phyloP scores from a whole-genome alignment of 2,329 filamentous ascomycete species.

The Sarocladium brachiariae region DNA sequence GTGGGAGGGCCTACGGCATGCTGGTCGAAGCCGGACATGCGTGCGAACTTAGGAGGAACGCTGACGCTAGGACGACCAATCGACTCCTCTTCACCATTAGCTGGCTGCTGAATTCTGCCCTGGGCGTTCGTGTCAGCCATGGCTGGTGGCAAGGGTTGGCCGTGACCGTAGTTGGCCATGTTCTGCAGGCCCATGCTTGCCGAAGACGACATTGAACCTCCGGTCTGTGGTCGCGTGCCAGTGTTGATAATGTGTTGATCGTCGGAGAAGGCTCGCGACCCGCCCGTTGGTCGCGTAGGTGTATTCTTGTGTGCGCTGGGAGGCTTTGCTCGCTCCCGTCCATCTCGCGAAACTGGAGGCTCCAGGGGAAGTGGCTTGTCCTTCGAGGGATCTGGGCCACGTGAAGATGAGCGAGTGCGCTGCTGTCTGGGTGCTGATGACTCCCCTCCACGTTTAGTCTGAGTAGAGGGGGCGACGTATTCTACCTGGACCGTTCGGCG shows the following conservation, averaged over 20 bases:
- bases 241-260: slow-evolving; percentile 31
- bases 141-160: slow-evolving; percentile 78
- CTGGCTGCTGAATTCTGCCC: slow-evolving; percentile 79
- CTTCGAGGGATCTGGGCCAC: slow-evolving; percentile 36
- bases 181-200: slow-evolving; percentile 57
- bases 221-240: slow-evolving; percentile 64
- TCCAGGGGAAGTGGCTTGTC: slow-evolving; percentile 58
- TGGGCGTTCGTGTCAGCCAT: slow-evolving; percentile 85
- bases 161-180: slow-evolving; percentile 58
- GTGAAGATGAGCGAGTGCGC: slow-evolving; percentile 26
- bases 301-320: slow-evolving; percentile 40
- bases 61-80: slow-evolving; percentile 56
- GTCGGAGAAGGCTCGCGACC: slow-evolving; percentile 1
- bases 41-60: slow-evolving; percentile 52
- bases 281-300: slow-evolving; percentile 15
- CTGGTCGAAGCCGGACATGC: slow-evolving; percentile 45
- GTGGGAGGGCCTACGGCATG: slow-evolving; percentile 10
- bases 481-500: slow-evolving; percentile 94
- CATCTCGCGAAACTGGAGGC: slow-evolving; percentile 40
- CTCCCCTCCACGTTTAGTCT: slow-evolving; percentile 64
- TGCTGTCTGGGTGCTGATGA: slow-evolving; percentile 18
- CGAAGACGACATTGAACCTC: slow-evolving; percentile 68
- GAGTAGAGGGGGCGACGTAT: slow-evolving; percentile 86
- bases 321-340: slow-evolving; percentile 34
- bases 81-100: slow-evolving; percentile 54